Evolutionary conservation across 192 early-diverging fungal species (phyloP), one percentile per base, ranked within the genome.

Genomic region (Entomortierella lignicola): DNA sequence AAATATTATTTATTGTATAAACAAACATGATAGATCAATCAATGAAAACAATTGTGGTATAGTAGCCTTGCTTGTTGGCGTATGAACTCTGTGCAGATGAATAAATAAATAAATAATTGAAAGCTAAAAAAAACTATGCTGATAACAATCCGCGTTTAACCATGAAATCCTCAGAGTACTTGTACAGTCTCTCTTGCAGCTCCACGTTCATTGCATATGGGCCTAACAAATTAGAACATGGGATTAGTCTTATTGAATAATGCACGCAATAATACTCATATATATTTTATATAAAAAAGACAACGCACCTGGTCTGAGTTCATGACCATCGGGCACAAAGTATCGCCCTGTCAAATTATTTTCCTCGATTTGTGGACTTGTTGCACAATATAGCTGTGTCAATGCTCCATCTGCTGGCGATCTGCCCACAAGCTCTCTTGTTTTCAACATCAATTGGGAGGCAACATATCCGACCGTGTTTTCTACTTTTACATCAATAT

Each of bases 281-380:
- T n/a, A n/a, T n/a, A n/a, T n/a, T n/a, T n/a, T 37, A 10, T 37
- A 37, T 10, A 10, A 10, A 4, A 7, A 10, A 4, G 34, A 37
- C 10, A 37, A 37, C 34, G 10, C 62, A 77, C 74, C 53, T 54
- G 75, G 75, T 2, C 67, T 62, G 31, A 79, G 41, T 44, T 79
- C 75, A 64, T 75, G 66, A n/a, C 47, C 71, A 68, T 67, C 65
- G 13, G 82, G 82, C 8, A 71, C 67, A 60, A 83, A 83, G 53
- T 80, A 80, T 5, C 69, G 53, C 3, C 77, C 77, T 21, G 71
- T 57, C 26, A 72, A 21, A 47, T 74, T 64, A 32, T 84, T 84
- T 21, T 85, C 66, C 55, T 88, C 80, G 44, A 88, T 73, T 57
- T 89, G 81, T 26, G 86, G 86, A 26, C 83, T 85, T 1, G 85